Conservation (phyloP, 805 yeast genomes). For the Pichia scutulata region DNA sequence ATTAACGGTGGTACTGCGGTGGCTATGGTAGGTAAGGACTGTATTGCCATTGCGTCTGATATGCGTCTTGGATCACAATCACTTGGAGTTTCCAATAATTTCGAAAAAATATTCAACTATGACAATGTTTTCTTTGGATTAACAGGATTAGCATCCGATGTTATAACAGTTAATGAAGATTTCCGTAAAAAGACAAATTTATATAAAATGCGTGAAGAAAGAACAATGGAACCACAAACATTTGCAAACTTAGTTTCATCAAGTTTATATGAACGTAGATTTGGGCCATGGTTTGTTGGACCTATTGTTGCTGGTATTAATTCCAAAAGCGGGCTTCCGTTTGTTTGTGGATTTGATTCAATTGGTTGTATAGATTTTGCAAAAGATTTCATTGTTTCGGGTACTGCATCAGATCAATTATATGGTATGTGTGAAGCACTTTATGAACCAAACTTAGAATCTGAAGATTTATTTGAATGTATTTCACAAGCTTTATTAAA, state of each 20-base stretch:
- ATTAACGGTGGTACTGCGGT: slow-evolving; percentile 92
- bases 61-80: slow-evolving; percentile 91
- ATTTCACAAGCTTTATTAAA: slow-evolving; percentile 87
- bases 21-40: slow-evolving; percentile 97
- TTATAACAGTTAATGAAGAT: slow-evolving; percentile 71
- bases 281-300: slow-evolving; percentile 95
- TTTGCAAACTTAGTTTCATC: slow-evolving; percentile 90
- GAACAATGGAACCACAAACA: slow-evolving; percentile 86
- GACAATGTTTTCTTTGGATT: slow-evolving; percentile 85
- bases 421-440: slow-evolving; percentile 98
- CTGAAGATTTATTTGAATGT: slow-evolving; percentile 94
- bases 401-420: slow-evolving; percentile 94
- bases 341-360: slow-evolving; percentile 89
- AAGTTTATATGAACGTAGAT: slow-evolving; percentile 81
- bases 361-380: slow-evolving; percentile 97
- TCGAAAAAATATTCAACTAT: slow-evolving; percentile 83
- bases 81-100: slow-evolving; percentile 83
- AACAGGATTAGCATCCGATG: slow-evolving; percentile 94
- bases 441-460: slow-evolving; percentile 88
- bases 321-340: slow-evolving; percentile 76
- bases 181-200: slow-evolving; percentile 81
- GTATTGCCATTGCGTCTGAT: slow-evolving; percentile 97
- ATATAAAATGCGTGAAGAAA: slow-evolving; percentile 85
- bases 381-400: slow-evolving; percentile 88
- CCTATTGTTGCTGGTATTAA: slow-evolving; percentile 95